phyloP scores from a whole-genome alignment of 345 rosid genomes.

The Mallotus nudiflorus region DNA sequence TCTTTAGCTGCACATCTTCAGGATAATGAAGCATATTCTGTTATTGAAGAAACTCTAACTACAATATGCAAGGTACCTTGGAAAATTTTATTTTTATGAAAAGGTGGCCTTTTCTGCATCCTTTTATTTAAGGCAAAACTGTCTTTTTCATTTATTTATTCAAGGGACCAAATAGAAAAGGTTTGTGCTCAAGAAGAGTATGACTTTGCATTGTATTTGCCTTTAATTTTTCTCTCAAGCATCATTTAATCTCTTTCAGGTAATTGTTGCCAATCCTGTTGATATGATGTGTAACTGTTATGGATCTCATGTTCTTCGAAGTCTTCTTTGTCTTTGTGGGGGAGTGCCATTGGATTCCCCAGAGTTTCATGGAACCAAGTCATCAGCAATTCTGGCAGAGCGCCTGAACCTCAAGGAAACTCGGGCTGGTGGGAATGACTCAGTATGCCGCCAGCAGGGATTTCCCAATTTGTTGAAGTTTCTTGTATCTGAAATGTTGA shows the following conservation, averaged over 20 bases:
- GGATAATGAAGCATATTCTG: slow-evolving; percentile 57
- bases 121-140: too few relatives aligned
- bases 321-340: slow-evolving; percentile 85
- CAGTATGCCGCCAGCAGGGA: slow-evolving; percentile 42
- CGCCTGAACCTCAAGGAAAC: slow-evolving; percentile 67
- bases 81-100: not conserved
- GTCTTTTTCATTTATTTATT: not conserved
- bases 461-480: slow-evolving; percentile 62
- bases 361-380: slow-evolving; percentile 63
- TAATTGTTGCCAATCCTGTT: slow-evolving; percentile 51
- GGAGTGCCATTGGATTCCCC: slow-evolving; percentile 75
- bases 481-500: slow-evolving; percentile 66
- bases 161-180: not conserved
- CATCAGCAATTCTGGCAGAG: slow-evolving; percentile 58
- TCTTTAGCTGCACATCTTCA: slow-evolving; percentile 69
- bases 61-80: slow-evolving; percentile 72
- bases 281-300: slow-evolving; percentile 79
- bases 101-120: slow-evolving; percentile 11
- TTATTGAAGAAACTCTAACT: slow-evolving; percentile 66
- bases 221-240: not conserved
- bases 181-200: slow-evolving; percentile 1
- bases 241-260: slow-evolving; percentile 44
- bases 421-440: slow-evolving; percentile 34
- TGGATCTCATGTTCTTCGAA: slow-evolving; percentile 93
- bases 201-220: not conserved